Percentiles rank a stretch among this genome's conserved stretches.
phyloP scores from a whole-genome alignment of 441 rosid species.

The Pelargonium australe region DNA sequence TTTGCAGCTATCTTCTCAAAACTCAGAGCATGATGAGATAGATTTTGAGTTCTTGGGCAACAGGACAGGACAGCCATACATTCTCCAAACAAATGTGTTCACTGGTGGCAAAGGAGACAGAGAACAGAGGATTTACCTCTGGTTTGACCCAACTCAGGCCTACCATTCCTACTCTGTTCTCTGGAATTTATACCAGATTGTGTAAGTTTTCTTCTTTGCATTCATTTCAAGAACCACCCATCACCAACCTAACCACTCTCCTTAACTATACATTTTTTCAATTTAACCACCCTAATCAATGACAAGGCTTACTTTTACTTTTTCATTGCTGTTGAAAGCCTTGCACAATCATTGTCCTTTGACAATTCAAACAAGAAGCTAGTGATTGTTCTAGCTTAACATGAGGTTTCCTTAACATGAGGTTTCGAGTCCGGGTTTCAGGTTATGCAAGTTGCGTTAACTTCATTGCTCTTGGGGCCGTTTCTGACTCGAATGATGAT shows the following conservation, averaged over 20 bases:
- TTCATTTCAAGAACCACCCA: neutral
- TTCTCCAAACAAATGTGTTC: slow-evolving; percentile 56
- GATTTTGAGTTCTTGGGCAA: slow-evolving; percentile 48
- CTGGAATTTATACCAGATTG: slow-evolving; percentile 57
- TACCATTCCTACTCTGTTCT: slow-evolving; percentile 49
- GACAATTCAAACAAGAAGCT: too few species aligned
- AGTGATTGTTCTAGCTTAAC: too few species aligned
- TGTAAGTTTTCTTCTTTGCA: slow-evolving; percentile 27
- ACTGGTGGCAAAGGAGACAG: slow-evolving; percentile 49
- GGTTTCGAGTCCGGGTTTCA: too few species aligned
- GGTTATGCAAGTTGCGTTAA: too few species aligned
- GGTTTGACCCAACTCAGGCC: slow-evolving; percentile 50
- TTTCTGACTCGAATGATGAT: too few species aligned
- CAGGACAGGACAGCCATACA: slow-evolving; percentile 58
- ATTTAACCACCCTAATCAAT: neutral
- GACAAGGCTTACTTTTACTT: too few species aligned
- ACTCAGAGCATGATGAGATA: slow-evolving; percentile 65
- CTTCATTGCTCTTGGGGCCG: too few species aligned
- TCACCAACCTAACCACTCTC: neutral
- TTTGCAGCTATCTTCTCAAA: slow-evolving; percentile 63
- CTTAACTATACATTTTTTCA: neutral
- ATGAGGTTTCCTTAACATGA: too few species aligned
- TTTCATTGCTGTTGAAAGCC: too few species aligned
- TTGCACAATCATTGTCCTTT: too few species aligned
- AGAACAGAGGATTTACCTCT: slow-evolving; percentile 51